phyloP scores from a whole-genome alignment of 805 yeast genomes.

The Yamadazyma tumulicola region DNA sequence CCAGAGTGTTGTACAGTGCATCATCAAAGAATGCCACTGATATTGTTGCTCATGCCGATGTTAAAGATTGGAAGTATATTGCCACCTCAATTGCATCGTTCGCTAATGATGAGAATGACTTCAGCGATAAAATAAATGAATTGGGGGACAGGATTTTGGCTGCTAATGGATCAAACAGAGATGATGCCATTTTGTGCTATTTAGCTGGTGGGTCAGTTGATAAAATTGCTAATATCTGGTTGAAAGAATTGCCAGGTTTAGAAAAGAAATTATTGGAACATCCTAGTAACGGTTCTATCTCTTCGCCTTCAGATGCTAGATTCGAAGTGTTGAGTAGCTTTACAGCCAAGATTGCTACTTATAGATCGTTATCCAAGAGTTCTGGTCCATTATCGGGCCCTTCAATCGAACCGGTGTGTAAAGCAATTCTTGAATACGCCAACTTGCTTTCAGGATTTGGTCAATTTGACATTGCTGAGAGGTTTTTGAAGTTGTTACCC shows the following conservation, averaged over 20 bases:
- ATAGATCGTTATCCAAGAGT: slow-evolving; percentile 48
- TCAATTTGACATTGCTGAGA: slow-evolving; percentile 74
- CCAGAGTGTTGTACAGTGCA: slow-evolving; percentile 72
- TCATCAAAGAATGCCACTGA: slow-evolving; percentile 58
- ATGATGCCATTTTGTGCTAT: slow-evolving; percentile 73
- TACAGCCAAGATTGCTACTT: slow-evolving; percentile 79
- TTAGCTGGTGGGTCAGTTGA: slow-evolving; percentile 79
- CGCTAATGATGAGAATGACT: slow-evolving; percentile 43
- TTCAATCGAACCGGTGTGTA: slow-evolving; percentile 48
- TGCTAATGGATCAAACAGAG: slow-evolving; percentile 42
- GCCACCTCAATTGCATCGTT: slow-evolving; percentile 67
- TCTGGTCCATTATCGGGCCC: slow-evolving; percentile 37
- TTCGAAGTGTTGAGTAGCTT: slow-evolving; percentile 76
- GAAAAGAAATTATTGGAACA: slow-evolving; percentile 44
- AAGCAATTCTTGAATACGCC: slow-evolving; percentile 77
- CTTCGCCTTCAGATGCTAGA: slow-evolving; percentile 78
- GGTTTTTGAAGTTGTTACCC: slow-evolving; percentile 69
- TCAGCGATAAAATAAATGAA: slow-evolving; percentile 51
- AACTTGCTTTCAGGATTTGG: slow-evolving; percentile 78
- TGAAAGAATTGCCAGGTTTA: slow-evolving; percentile 54
- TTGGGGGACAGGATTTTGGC: slow-evolving; percentile 75
- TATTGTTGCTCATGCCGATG: slow-evolving; percentile 72
- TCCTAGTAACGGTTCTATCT: slow-evolving; percentile 38
- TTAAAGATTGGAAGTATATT: slow-evolving; percentile 78
- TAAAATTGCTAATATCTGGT: slow-evolving; percentile 79